These are phyloP conservation scores for Penicillium thymicola DNA, from an alignment of 2,329 filamentous ascomycete species.

Conservation along the genomic window DNA sequence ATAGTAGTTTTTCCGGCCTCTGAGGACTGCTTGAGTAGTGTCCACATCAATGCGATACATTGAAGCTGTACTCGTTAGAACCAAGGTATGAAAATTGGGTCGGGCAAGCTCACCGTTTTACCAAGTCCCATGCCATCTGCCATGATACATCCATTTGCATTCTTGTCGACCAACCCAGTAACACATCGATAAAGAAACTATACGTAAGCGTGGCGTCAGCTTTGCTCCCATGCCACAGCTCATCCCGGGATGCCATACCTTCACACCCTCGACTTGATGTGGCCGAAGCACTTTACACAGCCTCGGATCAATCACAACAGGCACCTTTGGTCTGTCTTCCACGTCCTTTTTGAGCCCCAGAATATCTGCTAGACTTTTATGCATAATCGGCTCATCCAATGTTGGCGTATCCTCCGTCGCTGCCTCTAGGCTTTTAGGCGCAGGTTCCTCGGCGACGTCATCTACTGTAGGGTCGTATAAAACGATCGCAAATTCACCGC, in stretches of 20 bases:
- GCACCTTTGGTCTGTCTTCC: constrained; percentile 81
- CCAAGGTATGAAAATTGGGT: background rate
- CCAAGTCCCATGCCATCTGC: constrained; percentile 98
- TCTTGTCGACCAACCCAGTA: constrained; percentile 90
- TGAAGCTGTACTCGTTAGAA: constrained; percentile 57
- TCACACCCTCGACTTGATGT: constrained; percentile 97
- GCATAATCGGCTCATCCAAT: constrained; percentile 76
- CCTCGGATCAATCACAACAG: constrained; percentile 91
- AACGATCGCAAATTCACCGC: constrained; percentile 93
- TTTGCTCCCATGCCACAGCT: background rate
- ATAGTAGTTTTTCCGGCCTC: constrained; percentile 93
- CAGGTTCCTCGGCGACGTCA: constrained; percentile 77
- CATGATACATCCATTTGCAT: constrained; percentile 98
- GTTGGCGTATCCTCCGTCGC: constrained; percentile 50
- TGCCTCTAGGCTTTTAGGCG: constrained; percentile 48
- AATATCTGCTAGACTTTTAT: constrained; percentile 94
- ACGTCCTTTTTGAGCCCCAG: constrained; percentile 89
- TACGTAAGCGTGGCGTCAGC: constrained; percentile 12
- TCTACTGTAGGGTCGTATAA: constrained; percentile 93
- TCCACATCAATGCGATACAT: constrained; percentile 97
- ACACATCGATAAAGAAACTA: constrained; percentile 89
- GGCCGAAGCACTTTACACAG: constrained; percentile 87
- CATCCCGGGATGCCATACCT: constrained; percentile 42
- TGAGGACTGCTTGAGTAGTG: constrained; percentile 88
- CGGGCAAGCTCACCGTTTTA: constrained; percentile 62